These are phyloP conservation scores for Xylariomycetidae sp. DNA, from an alignment of 2,329 filamentous ascomycete genomes.

Conservation along the genomic window DNA sequence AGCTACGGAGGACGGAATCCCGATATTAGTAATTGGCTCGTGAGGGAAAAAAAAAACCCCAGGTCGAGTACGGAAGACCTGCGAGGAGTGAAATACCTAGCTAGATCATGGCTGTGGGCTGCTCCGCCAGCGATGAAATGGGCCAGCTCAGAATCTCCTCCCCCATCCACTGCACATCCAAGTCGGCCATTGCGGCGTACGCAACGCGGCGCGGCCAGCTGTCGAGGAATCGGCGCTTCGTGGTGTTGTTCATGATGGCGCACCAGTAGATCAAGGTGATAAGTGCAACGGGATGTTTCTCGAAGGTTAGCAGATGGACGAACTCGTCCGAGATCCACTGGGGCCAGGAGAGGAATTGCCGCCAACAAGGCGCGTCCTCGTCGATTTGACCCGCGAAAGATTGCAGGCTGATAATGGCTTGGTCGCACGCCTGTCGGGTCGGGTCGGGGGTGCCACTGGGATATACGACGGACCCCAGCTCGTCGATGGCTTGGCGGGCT, in stretches of 20 bases:
- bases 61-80: too few species aligned
- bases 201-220: background rate
- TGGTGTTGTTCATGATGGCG: slow-evolving; percentile 4
- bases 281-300: background rate
- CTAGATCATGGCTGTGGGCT: too few species aligned
- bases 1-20: too few species aligned
- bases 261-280: background rate
- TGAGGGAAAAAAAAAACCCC: too few species aligned
- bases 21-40: too few species aligned
- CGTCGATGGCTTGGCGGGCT: background rate
- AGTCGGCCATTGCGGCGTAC: background rate
- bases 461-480: background rate
- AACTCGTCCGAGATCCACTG: background rate
- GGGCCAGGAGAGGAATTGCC: background rate
- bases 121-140: too few species aligned
- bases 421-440: background rate
- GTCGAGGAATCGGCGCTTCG: background rate
- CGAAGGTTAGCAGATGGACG: background rate
- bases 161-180: too few species aligned
- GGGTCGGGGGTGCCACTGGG: background rate
- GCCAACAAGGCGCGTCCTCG: background rate
- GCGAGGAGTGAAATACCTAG: too few species aligned
- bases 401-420: background rate
- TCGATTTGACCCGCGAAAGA: background rate
- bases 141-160: too few species aligned